These are phyloP conservation scores for Fusarium sp. DNA, from an alignment of 2,329 filamentous ascomycete genomes.

Conservation along the genomic window DNA sequence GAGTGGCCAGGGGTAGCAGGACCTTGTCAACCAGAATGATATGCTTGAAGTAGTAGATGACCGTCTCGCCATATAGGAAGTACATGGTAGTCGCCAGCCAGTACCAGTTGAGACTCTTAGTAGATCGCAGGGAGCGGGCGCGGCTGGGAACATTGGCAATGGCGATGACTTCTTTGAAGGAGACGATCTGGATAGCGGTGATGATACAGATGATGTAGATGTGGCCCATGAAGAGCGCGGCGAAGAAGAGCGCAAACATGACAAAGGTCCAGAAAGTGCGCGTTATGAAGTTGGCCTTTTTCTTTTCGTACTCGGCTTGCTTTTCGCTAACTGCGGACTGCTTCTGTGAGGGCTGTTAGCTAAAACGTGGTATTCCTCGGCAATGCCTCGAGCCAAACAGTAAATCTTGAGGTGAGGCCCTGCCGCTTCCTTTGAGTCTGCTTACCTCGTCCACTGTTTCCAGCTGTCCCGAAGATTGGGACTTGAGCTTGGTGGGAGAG, in stretches of 20 bases:
- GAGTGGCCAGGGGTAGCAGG: constrained; percentile 89
- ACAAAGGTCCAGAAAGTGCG: constrained; percentile 97
- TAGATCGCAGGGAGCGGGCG: constrained; percentile 89
- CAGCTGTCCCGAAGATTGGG: constrained; percentile 43
- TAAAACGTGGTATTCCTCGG: neutral
- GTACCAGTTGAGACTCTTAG: constrained; percentile 98
- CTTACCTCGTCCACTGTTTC: constrained; percentile 50
- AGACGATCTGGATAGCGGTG: constrained; percentile 93
- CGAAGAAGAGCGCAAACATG: constrained; percentile 96
- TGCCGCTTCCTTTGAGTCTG: neutral
- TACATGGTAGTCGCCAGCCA: constrained; percentile 99
- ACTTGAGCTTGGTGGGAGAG: constrained; percentile 45
- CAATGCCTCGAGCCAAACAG: neutral
- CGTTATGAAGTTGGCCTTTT: constrained; percentile 97
- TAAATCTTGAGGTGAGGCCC: neutral
- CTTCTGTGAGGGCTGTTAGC: constrained; percentile 49
- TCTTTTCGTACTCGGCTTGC: constrained; percentile 88
- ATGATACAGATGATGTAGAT: constrained; percentile 96
- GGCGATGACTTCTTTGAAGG: constrained; percentile 98
- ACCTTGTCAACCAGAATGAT: constrained; percentile 95
- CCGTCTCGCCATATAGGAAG: constrained; percentile 97
- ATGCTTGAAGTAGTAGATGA: constrained; percentile 99
- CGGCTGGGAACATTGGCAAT: constrained; percentile 95
- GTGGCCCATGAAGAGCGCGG: constrained; percentile 91
- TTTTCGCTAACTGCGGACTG: constrained; percentile 52